phyloP scores from a whole-genome alignment of 352 stramenopile genomes.

The Phytophthora ramorum region DNA sequence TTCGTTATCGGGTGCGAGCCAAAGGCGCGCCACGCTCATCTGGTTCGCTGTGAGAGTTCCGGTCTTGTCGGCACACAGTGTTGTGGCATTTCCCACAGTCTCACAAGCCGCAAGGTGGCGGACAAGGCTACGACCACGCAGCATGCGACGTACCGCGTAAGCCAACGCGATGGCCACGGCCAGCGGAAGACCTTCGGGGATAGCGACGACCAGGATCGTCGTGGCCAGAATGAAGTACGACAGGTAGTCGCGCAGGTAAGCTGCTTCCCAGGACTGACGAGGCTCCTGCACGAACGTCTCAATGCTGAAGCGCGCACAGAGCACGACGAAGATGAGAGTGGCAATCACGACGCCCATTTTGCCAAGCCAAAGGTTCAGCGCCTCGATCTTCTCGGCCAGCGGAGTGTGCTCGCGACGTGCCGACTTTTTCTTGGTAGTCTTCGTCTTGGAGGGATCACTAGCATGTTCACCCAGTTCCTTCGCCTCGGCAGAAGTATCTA shows the following conservation, averaged over 20 bases:
- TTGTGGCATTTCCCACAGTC: conserved; percentile 97
- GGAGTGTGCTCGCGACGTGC: conserved; percentile 46
- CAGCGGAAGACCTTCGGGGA: conserved; percentile 91
- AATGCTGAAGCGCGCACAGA: conserved; percentile 61
- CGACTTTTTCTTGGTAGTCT: conserved; percentile 16
- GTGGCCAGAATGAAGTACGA: conserved; percentile 91
- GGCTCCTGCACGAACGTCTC: conserved; percentile 64
- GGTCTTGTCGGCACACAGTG: conserved; percentile 97
- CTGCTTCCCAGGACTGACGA: conserved; percentile 42
- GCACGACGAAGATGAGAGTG: conserved; percentile 67
- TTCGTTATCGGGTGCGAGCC: conserved; percentile 39
- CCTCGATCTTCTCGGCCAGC: conserved; percentile 81
- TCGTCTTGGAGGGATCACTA: conserved; percentile 4
- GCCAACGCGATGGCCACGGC: conserved; percentile 91
- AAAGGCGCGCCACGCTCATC: conserved; percentile 93
- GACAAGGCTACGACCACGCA: conserved; percentile 96
- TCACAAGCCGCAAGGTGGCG: conserved; percentile 96
- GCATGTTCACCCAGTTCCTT: not conserved
- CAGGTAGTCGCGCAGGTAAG: conserved; percentile 58
- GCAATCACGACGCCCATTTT: conserved; percentile 66
- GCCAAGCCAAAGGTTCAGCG: conserved; percentile 73
- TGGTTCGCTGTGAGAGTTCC: conserved; percentile 96
- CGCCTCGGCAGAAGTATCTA: conserved; percentile 10
- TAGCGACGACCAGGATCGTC: conserved; percentile 82
- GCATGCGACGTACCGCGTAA: conserved; percentile 95